A percentile compares a stretch with the other conserved stretches of the same genome.
Conservation (phyloP, 176 grass and related monocot genomes). For the Alopecurus myosuroides region DNA sequence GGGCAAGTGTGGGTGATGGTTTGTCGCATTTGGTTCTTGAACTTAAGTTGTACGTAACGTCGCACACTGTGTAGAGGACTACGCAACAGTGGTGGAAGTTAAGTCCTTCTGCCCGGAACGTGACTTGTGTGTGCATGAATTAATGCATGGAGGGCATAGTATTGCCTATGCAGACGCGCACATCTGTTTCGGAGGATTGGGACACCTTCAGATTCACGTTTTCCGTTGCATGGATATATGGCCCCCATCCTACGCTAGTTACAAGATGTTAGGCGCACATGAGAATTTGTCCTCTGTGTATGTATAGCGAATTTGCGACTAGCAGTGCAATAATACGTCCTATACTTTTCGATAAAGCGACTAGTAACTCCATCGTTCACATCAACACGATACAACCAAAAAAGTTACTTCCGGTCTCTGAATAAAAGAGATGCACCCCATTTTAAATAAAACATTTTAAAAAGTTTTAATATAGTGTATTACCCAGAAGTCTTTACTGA, state of each 20-base stretch:
- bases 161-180: neutral
- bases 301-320: neutral
- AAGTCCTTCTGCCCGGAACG: neutral
- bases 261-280: neutral
- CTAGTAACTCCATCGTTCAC: too few species aligned
- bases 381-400: too few species aligned
- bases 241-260: neutral
- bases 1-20: neutral
- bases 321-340: neutral
- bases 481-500: too few species aligned
- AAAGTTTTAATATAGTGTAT: too few species aligned
- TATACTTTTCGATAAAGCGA: too few species aligned
- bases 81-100: neutral
- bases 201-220: conserved; percentile 27
- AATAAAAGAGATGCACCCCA: too few species aligned
- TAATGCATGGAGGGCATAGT: neutral
- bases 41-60: neutral
- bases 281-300: neutral
- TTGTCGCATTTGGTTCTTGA: conserved; percentile 1
- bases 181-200: neutral
- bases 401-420: too few species aligned
- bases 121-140: neutral
- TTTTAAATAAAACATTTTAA: too few species aligned
- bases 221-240: neutral
- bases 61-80: neutral